Base-by-base conservation (phyloP, 352 stramenopile genomes). In the Pythium plurisporium region DNA sequence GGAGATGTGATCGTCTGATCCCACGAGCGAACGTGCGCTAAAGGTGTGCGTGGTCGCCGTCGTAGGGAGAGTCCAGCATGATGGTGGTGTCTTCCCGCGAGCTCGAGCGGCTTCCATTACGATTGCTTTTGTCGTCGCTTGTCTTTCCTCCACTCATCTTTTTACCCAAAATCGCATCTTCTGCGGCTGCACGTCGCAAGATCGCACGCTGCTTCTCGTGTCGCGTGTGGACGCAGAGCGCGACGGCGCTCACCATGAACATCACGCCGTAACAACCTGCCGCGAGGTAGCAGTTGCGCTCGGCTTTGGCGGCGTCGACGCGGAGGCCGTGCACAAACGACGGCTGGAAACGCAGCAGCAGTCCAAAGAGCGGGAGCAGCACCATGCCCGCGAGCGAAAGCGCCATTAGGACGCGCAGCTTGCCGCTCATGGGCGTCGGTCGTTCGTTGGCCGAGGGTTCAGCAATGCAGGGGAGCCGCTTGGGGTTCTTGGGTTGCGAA, bases 241-340 rank as follows among this genome's bases (percentile, higher is more conserved):
- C 19, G 19, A 65, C 20, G 3, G 36, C 19, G 23, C 67, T 77
- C 5, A 69, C n/a, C 25, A 88, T 23, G 27, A 80, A 74, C 4
- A 79, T 60, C 30, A 37, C 69, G 33, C 59, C 68, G 57, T 91
- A 91, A 52, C 71, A 64, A 12, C 58, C 67, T 25, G 69, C 74
- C 2, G 70, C 70, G 27, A 89, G 58, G 55, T 82, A 87, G 60
- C 81, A 91, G 51, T 91, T 88, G 50, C 56, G 36, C 64, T 84
- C 76, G 6, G 78, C 81, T 2, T 56, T 57, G 19, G 36, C 64
- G 10, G 73, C 30, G 20, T 72, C 69, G 29, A 72, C 62, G 50
- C 74, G 70, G 20, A 91, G 60, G 1, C 81, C 81, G 47, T 70
- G 76, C 29, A 87, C 55, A 44, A 86, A 85, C n/a, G 47, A 17